Evolutionary conservation across 208 protist species (phyloP).

Genomic region (Trypanosoma rangeli): DNA sequence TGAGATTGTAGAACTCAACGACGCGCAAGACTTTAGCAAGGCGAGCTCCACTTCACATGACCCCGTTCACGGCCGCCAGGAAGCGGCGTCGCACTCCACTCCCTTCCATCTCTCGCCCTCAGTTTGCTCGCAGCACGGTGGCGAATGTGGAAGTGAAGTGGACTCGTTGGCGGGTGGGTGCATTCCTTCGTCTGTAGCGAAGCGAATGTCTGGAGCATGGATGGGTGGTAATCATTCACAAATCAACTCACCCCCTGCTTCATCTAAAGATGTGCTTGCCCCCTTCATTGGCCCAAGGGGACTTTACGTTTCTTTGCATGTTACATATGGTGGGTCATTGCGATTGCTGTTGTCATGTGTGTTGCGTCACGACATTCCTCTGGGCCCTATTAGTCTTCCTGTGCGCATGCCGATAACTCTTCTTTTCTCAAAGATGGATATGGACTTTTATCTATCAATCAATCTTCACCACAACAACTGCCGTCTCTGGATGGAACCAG

Average conservation of each 20-base stretch:
- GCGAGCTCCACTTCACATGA: conserved; percentile 8
- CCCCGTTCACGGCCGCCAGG: neutral
- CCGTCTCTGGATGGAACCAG: conserved; percentile 69
- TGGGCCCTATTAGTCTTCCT: conserved; percentile 44
- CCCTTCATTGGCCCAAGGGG: conserved; percentile 52
- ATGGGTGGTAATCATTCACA: neutral
- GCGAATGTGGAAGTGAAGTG: conserved; percentile 4
- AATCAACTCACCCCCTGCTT: neutral
- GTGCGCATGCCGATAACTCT: conserved; percentile 67
- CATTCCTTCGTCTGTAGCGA: neutral
- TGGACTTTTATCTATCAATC: conserved; percentile 76
- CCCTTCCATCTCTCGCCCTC: neutral
- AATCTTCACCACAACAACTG: conserved; percentile 61
- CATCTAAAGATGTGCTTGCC: conserved; percentile 35
- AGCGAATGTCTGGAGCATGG: neutral
- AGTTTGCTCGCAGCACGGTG: neutral
- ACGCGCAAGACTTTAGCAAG: conserved; percentile 38
- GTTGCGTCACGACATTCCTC: conserved; percentile 51
- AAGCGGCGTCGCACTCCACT: neutral
- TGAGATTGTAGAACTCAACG: conserved; percentile 63
- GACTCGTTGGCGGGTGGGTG: neutral
- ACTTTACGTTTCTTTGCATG: conserved; percentile 70
- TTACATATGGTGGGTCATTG: conserved; percentile 82
- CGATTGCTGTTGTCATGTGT: conserved; percentile 46
- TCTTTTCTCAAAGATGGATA: conserved; percentile 60